Base-by-base conservation (phyloP, 1,284 basidiomycete genomes). In the Irpex sp. region DNA sequence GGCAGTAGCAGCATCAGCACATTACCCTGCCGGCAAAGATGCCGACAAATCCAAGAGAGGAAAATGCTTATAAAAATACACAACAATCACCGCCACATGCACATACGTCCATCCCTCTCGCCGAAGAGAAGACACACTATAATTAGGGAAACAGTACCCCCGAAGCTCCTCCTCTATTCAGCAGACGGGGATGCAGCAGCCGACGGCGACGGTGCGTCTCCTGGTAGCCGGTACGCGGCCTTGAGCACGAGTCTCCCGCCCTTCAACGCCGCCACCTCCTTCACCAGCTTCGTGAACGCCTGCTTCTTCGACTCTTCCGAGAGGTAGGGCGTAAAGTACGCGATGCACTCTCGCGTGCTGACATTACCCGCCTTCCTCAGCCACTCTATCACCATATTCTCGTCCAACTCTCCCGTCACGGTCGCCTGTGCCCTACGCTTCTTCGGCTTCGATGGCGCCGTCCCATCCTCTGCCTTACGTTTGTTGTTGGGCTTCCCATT, bases 331-430 rank as follows among this genome's bases (percentile, higher is more conserved):
- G 84, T 84, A 71, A 93, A 93, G 69, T 91, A 81, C 61, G 84
- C 82, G 64, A 93, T 91, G 68, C 88, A 91, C 67, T 87, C 88
- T 62, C 84, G 78, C 47, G 90, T 91, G 63, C 82, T 85, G 57
- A 86, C 82, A 62, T 81, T 83, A 14, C 83, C 78, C 37, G 82
- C 83, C 59, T 79, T 83, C 69, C 79, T 82, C 67, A 93, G 71
- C 87, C 88, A 91, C 53, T 88, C 84, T 64, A 93, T 77, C 58
- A 93, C 75, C 79, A 90, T 81, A 49, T 69, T 74, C 63, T 83
- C 80, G 62, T 85, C 83, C 59, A 93, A 72, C 67, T 88, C 82
- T 36, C 66, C 65, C 56, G 76, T 69, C n/a, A 74, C 71, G 10
- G 59, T 58, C 19, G 56, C 56, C 57, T 66, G 66, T 36, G 81